These are phyloP conservation scores for Phascolomyces articulosus DNA, from an alignment of 371 early-diverging fungal species.

Conservation along the genomic window DNA sequence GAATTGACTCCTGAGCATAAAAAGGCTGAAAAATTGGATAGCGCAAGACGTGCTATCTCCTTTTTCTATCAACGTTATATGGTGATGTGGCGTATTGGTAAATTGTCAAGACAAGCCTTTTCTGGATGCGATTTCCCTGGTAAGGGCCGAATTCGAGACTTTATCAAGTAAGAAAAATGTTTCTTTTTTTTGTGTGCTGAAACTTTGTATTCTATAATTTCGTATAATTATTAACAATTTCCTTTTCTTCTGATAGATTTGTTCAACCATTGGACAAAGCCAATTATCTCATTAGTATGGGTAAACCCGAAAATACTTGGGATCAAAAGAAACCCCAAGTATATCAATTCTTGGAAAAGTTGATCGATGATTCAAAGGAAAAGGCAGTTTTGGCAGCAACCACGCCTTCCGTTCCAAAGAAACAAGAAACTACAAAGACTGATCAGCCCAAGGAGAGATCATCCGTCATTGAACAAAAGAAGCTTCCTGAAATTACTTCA, in stretches of 20 bases:
- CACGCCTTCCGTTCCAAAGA: not conserved
- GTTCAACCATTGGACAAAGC: constrained; percentile 12
- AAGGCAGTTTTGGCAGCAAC: not conserved
- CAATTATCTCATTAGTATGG: constrained; percentile 11
- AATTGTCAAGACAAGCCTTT: constrained; percentile 9
- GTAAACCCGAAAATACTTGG: not conserved
- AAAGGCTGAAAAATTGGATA: constrained; percentile 6
- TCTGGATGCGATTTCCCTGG: constrained; percentile 13
- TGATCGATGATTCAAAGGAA: not conserved
- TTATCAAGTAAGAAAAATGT: not conserved
- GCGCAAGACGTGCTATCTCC: not conserved
- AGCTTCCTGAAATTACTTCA: not conserved
- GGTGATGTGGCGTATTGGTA: constrained; percentile 16
- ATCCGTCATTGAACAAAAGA: not conserved
- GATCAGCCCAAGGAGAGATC: not conserved
- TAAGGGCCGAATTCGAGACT: constrained; percentile 6
- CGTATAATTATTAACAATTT: not conserved
- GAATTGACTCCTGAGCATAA: not conserved
- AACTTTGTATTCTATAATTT: no score
- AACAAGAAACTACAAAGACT: not conserved
- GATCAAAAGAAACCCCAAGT: constrained; percentile 2
- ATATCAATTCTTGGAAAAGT: constrained; percentile 11
- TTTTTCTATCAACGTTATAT: constrained; percentile 15
- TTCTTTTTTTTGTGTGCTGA: no score
- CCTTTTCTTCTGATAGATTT: not conserved